Evolutionary conservation across 441 rosid species (phyloP).

Genomic region (Mallotus japonicus): DNA sequence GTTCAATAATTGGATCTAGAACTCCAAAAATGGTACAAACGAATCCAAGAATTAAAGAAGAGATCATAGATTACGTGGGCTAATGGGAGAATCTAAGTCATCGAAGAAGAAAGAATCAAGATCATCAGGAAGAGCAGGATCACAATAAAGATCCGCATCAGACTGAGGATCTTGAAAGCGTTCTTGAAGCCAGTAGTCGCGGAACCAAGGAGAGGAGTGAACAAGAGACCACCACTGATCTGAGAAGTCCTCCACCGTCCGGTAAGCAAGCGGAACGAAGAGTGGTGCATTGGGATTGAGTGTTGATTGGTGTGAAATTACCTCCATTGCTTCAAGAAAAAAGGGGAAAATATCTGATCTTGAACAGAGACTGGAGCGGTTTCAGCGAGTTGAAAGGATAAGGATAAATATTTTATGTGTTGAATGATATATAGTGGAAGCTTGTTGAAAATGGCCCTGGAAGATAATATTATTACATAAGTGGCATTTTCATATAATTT

Average conservation of each 20-base stretch:
- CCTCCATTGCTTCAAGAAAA: conserved; percentile 33
- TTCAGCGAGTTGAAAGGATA: too few species aligned
- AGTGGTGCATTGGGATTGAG: conserved; percentile 61
- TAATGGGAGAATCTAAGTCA: background rate
- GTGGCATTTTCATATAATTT: too few species aligned
- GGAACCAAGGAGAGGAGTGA: conserved; percentile 56
- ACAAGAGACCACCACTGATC: conserved; percentile 67
- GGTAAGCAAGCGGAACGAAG: conserved; percentile 58
- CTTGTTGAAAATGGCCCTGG: too few species aligned
- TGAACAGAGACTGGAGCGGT: too few species aligned
- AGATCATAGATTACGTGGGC: background rate
- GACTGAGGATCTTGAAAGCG: conserved; percentile 43
- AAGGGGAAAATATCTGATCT: too few species aligned
- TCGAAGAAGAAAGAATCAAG: conserved; percentile 30
- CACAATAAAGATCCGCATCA: conserved; percentile 24
- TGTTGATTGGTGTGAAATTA: conserved; percentile 33
- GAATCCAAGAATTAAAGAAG: background rate
- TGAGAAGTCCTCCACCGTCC: conserved; percentile 65
- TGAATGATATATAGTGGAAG: too few species aligned
- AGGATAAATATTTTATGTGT: too few species aligned
- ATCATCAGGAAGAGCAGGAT: conserved; percentile 23
- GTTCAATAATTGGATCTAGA: background rate
- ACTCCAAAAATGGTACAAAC: background rate
- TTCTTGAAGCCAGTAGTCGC: conserved; percentile 67
- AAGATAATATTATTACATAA: too few species aligned